Conservation (phyloP, 2,329 filamentous ascomycete genomes). For the Alternaria sp. region DNA sequence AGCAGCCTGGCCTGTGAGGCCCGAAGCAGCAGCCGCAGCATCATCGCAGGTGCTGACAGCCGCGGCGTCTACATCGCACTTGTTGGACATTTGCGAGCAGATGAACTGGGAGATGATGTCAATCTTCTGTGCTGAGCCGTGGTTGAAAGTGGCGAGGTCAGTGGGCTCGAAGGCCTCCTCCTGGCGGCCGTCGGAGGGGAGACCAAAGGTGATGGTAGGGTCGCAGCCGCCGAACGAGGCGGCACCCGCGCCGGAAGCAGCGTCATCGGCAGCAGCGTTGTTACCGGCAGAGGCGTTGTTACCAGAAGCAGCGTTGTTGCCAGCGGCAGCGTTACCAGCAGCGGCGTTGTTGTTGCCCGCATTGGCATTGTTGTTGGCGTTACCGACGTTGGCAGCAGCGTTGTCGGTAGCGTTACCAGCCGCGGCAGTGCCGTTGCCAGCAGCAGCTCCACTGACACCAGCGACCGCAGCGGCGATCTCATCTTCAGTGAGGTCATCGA, state of each 20-base stretch:
- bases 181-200: conserved; percentile 57
- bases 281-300: background rate
- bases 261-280: background rate
- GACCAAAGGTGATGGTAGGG: conserved; percentile 59
- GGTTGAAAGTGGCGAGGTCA: conserved; percentile 56
- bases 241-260: background rate
- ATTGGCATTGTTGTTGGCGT: background rate
- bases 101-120: conserved; percentile 58
- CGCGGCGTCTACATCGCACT: conserved; percentile 29
- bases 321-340: background rate
- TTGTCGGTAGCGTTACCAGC: conserved; percentile 17
- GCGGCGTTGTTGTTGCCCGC: conserved; percentile 6
- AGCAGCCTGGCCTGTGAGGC: conserved; percentile 30
- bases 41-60: conserved; percentile 29
- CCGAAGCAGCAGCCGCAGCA: conserved; percentile 28
- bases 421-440: background rate
- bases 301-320: background rate
- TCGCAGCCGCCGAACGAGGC: conserved; percentile 55
- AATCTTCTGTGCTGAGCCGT: conserved; percentile 60
- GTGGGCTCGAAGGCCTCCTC: conserved; percentile 53
- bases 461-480: conserved; percentile 60
- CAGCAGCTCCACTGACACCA: conserved; percentile 28
- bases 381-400: conserved; percentile 10
- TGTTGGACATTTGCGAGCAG: conserved; percentile 51
- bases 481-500: conserved; percentile 60